Conservation (phyloP, 2,329 filamentous ascomycete genomes). For the Sclerotinia minor region DNA sequence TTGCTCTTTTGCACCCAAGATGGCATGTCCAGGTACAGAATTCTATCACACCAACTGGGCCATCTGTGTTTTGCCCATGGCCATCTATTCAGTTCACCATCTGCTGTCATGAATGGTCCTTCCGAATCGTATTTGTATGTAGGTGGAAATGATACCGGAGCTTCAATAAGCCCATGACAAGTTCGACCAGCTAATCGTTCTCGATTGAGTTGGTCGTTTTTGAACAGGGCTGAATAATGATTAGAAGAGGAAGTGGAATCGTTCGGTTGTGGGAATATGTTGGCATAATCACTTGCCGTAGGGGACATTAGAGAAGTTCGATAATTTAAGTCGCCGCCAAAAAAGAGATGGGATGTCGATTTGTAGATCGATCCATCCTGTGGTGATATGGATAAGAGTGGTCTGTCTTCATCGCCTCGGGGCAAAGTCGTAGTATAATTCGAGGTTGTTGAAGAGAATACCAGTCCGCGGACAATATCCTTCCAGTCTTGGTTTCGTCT, state of each 20-base stretch:
- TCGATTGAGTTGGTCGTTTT: slow-evolving; percentile 74
- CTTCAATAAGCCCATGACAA: slow-evolving; percentile 76
- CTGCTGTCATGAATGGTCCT: slow-evolving; percentile 45
- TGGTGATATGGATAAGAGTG: slow-evolving; percentile 46
- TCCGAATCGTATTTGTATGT: slow-evolving; percentile 83
- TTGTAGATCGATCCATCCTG: slow-evolving; percentile 67
- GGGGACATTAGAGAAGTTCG: slow-evolving; percentile 72
- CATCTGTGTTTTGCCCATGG: slow-evolving; percentile 79
- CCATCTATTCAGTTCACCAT: slow-evolving; percentile 55
- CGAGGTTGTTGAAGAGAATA: slow-evolving; percentile 60
- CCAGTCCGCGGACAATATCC: slow-evolving; percentile 74
- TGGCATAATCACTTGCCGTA: slow-evolving; percentile 52
- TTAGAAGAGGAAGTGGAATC: slow-evolving; percentile 51
- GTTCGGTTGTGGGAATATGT: slow-evolving; percentile 62
- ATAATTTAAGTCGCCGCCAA: slow-evolving; percentile 94
- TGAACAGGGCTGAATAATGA: slow-evolving; percentile 67
- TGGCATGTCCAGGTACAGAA: slow-evolving; percentile 71
- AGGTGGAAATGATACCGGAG: slow-evolving; percentile 75
- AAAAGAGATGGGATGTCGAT: slow-evolving; percentile 74
- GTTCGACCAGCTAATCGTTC: slow-evolving; percentile 70
- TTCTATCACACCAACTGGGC: slow-evolving; percentile 91
- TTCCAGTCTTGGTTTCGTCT: slow-evolving; percentile 87
- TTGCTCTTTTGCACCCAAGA: slow-evolving; percentile 48
- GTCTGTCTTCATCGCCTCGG: slow-evolving; percentile 43
- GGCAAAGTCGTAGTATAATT: slow-evolving; percentile 29